A percentile compares a stretch with the other conserved stretches of the same genome.
phyloP scores from a whole-genome alignment of 2,329 filamentous ascomycete species.

The Colletotrichum higginsianum region DNA sequence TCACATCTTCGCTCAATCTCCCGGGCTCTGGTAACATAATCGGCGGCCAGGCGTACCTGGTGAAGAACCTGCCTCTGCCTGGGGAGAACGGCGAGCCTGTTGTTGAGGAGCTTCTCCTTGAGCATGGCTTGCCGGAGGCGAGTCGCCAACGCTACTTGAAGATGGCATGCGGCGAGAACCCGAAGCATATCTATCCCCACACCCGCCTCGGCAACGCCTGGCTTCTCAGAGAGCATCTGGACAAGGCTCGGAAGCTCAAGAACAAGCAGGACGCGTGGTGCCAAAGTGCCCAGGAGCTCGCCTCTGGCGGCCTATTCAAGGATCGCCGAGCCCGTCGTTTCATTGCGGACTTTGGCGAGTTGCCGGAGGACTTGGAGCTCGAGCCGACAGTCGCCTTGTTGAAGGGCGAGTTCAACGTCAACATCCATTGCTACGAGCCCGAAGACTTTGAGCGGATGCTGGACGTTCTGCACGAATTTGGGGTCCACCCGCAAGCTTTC shows the following conservation, averaged over 20 bases:
- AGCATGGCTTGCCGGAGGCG: slow-evolving; percentile 52
- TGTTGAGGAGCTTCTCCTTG: slow-evolving; percentile 58
- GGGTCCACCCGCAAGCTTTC: slow-evolving; percentile 56
- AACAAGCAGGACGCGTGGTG: slow-evolving; percentile 52
- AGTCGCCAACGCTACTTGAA: slow-evolving; percentile 58
- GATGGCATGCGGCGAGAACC: slow-evolving; percentile 63
- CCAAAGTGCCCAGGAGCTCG: neutral
- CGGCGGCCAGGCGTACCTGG: slow-evolving; percentile 57
- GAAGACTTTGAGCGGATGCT: slow-evolving; percentile 61
- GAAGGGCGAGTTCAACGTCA: slow-evolving; percentile 57
- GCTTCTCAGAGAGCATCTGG: slow-evolving; percentile 55
- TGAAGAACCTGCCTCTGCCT: slow-evolving; percentile 56
- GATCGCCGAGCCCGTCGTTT: neutral
- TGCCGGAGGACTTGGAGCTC: slow-evolving; percentile 55
- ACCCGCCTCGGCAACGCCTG: slow-evolving; percentile 58
- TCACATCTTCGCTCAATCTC: slow-evolving; percentile 60
- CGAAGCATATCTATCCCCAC: slow-evolving; percentile 53
- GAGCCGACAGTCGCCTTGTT: slow-evolving; percentile 58
- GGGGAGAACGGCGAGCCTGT: slow-evolving; percentile 55
- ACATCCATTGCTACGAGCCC: slow-evolving; percentile 61
- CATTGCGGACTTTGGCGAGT: slow-evolving; percentile 21
- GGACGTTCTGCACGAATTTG: slow-evolving; percentile 58
- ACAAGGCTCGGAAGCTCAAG: slow-evolving; percentile 52
- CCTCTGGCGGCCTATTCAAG: neutral
- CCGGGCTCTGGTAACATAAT: slow-evolving; percentile 61